phyloP scores from a whole-genome alignment of 176 grass and related monocot genomes.

The Oryza longistaminata region DNA sequence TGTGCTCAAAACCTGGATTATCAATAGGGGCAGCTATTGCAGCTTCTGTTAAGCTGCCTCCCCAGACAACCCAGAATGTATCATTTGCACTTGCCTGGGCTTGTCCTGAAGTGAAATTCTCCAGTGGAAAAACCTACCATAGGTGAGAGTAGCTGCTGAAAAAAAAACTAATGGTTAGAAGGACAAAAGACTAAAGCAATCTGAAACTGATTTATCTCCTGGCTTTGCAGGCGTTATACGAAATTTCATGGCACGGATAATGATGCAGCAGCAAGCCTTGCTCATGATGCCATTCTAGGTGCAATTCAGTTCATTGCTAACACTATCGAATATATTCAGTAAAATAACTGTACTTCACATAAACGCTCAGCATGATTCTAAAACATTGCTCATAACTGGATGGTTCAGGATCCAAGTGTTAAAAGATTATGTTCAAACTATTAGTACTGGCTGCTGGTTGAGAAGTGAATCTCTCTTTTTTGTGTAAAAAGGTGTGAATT shows the following conservation, averaged over 20 bases:
- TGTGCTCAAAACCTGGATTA: conserved; percentile 60
- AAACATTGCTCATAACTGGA: background rate
- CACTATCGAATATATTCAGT: background rate
- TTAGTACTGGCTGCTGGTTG: no score
- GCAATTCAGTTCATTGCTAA: background rate
- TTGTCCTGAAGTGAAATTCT: conserved; percentile 96
- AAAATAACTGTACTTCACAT: background rate
- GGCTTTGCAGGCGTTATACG: conserved; percentile 73
- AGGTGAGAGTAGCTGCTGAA: conserved; percentile 49
- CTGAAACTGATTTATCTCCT: conserved; percentile 5
- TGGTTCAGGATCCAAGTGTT: background rate
- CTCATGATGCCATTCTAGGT: conserved; percentile 87
- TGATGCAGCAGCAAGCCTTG: conserved; percentile 77
- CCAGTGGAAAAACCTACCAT: conserved; percentile 88
- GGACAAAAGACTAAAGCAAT: conserved; percentile 19
- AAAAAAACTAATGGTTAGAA: background rate
- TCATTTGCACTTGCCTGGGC: conserved; percentile 98
- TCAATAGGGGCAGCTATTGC: conserved; percentile 94
- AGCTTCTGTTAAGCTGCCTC: conserved; percentile 66
- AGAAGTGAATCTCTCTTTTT: background rate
- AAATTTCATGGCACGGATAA: conserved; percentile 90
- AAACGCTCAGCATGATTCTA: background rate
- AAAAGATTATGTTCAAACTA: background rate
- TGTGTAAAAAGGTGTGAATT: background rate
- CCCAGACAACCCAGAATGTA: conserved; percentile 59